Evolutionary conservation across 1,284 basidiomycete genomes (phyloP).

Genomic region (Melampsora americana): DNA sequence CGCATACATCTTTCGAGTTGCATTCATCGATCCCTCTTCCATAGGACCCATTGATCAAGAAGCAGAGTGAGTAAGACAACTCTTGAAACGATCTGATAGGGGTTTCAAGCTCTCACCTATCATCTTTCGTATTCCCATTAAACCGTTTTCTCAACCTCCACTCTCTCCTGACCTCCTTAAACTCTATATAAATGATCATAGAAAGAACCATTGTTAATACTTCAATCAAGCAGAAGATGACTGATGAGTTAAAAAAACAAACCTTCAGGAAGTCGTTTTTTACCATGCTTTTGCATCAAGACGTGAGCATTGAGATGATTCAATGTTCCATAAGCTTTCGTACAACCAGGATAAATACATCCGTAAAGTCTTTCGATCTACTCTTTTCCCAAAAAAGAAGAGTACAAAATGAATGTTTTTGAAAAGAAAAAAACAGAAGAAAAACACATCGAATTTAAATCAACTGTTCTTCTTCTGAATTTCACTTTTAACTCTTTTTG

Average conservation of each 20-base stretch:
- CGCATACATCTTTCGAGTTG: too few relatives aligned
- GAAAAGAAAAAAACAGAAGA: not conserved
- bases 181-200: conserved; percentile 70
- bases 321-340: conserved; percentile 68
- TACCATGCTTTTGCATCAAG: conserved; percentile 84
- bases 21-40: too few relatives aligned
- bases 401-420: too few relatives aligned
- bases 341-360: conserved; percentile 75
- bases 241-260: conserved; percentile 29
- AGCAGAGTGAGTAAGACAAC: too few relatives aligned
- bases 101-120: too few relatives aligned
- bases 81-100: too few relatives aligned
- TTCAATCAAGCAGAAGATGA: not conserved
- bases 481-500: too few relatives aligned
- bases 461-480: too few relatives aligned
- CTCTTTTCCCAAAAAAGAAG: not conserved
- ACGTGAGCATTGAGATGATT: conserved; percentile 93
- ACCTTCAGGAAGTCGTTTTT: conserved; percentile 78
- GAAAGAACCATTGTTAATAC: too few relatives aligned
- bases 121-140: too few relatives aligned
- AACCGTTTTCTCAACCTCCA: conserved; percentile 78
- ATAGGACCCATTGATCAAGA: too few relatives aligned
- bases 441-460: not conserved
- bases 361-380: conserved; percentile 83
- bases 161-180: conserved; percentile 92